Percentiles rank a stretch among this genome's conserved stretches.
Conservation (phyloP, 176 grass and related monocot species). For the Carex scoparia region DNA sequence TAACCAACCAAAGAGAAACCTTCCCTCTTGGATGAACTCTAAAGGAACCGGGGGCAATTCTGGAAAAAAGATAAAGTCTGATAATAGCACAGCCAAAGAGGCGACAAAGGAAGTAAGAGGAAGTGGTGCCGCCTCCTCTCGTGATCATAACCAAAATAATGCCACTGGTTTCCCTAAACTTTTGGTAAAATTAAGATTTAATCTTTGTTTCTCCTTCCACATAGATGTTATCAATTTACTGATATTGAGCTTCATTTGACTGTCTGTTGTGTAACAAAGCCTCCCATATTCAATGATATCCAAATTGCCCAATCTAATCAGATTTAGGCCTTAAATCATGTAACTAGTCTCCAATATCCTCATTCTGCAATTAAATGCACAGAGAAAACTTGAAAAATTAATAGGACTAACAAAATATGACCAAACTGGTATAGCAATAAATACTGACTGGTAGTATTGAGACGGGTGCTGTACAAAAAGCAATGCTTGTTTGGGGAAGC, state of each 20-base stretch:
- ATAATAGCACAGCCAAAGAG: not conserved
- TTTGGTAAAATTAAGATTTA: conserved; percentile 34
- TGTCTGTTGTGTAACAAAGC: not conserved
- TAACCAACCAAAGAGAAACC: conserved; percentile 39
- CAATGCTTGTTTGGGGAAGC: not conserved
- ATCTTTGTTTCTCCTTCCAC: not conserved
- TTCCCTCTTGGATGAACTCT: conserved; percentile 56
- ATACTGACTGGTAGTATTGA: not conserved
- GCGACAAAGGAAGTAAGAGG: not conserved
- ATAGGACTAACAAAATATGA: not conserved
- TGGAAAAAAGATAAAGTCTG: conserved; percentile 47
- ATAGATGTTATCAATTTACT: not conserved
- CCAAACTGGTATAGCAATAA: not conserved
- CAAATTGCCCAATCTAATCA: not conserved
- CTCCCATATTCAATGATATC: not conserved
- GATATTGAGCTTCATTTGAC: not conserved
- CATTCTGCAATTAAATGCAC: not conserved
- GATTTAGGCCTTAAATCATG: not conserved
- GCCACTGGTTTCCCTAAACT: conserved; percentile 54
- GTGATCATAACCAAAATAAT: conserved; percentile 11
- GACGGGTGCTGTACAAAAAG: not conserved
- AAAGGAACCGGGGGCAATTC: conserved; percentile 35
- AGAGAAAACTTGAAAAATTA: not conserved
- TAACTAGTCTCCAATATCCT: not conserved
- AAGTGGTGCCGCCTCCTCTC: conserved; percentile 8